Evolutionary conservation across 2,329 filamentous ascomycete genomes (phyloP).

Genomic region (Thermochaetoides dissita): DNA sequence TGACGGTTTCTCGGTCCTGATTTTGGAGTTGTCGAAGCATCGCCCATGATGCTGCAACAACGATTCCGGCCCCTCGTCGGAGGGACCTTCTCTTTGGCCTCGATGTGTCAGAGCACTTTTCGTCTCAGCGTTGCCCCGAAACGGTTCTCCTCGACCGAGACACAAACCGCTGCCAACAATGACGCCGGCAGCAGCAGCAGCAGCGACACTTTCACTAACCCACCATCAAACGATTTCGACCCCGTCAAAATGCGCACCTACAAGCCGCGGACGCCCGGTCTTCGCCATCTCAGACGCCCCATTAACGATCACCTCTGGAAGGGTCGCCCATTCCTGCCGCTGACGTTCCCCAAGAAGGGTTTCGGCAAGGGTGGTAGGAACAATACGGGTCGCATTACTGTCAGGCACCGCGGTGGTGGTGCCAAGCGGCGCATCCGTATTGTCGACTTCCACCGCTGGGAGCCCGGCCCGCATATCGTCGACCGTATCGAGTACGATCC

Average conservation of each 20-base stretch:
- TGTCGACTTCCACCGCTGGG: slow-evolving; percentile 72
- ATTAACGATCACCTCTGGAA: slow-evolving; percentile 98
- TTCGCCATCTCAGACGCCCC: slow-evolving; percentile 79
- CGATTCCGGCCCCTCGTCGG: slow-evolving; percentile 39
- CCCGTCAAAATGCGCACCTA: slow-evolving; percentile 60
- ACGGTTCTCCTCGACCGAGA: slow-evolving; percentile 13
- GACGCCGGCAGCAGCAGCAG: not conserved
- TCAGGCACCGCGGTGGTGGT: slow-evolving; percentile 85
- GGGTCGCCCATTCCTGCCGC: slow-evolving; percentile 63
- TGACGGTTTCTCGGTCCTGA: no score
- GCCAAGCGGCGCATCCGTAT: slow-evolving; percentile 82
- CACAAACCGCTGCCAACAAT: slow-evolving; percentile 6
- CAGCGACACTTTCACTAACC: slow-evolving; percentile 1
- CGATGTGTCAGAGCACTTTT: slow-evolving; percentile 13
- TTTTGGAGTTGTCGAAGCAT: not conserved
- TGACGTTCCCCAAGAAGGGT: slow-evolving; percentile 87
- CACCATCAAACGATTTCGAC: slow-evolving; percentile 18
- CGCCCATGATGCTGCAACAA: slow-evolving; percentile 47
- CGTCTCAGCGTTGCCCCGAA: slow-evolving; percentile 4
- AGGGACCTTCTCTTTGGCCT: slow-evolving; percentile 13
- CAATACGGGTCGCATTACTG: slow-evolving; percentile 68
- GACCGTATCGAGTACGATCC: slow-evolving; percentile 96
- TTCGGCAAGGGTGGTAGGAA: slow-evolving; percentile 89
- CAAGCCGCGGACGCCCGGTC: slow-evolving; percentile 82
- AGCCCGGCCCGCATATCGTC: slow-evolving; percentile 70